Evolutionary conservation across 345 rosid genomes (phyloP).

Genomic region (Linum lewisii): DNA sequence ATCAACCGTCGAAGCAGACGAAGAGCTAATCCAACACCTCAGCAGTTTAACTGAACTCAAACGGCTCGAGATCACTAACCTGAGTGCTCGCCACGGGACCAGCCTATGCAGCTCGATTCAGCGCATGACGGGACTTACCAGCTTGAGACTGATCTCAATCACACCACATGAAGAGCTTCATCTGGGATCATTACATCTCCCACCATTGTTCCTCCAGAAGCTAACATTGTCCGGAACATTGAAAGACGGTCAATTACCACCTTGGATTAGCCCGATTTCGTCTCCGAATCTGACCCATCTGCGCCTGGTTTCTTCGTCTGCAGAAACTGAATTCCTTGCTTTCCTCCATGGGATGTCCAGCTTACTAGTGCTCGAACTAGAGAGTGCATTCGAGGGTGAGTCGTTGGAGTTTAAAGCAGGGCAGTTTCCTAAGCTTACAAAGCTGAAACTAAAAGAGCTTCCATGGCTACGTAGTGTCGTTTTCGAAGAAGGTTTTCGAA

Average conservation of each 20-base stretch:
- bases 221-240: constrained; percentile 20
- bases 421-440: constrained; percentile 18
- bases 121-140: constrained; percentile 16
- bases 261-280: constrained; percentile 16
- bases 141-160: constrained; percentile 12
- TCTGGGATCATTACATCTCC: constrained; percentile 14
- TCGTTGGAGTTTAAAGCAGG: constrained; percentile 18
- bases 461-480: constrained; percentile 6
- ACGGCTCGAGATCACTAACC: constrained; percentile 19
- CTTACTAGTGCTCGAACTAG: constrained; percentile 18
- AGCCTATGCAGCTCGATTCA: constrained; percentile 20
- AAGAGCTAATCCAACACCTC: constrained; percentile 9
- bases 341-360: constrained; percentile 15
- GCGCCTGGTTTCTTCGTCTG: constrained; percentile 13
- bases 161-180: constrained; percentile 16
- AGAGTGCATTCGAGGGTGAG: constrained; percentile 15
- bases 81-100: constrained; percentile 18
- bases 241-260: constrained; percentile 10
- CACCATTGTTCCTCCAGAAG: constrained; percentile 22
- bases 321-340: constrained; percentile 13
- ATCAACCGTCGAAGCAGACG: constrained; percentile 18
- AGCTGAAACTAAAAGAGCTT: constrained; percentile 15
- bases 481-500: constrained; percentile 18
- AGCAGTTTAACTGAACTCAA: constrained; percentile 22
- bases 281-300: constrained; percentile 17